These are phyloP conservation scores for Trichocomaceae sp. DNA, from an alignment of 2,329 filamentous ascomycete species.

Conservation along the genomic window DNA sequence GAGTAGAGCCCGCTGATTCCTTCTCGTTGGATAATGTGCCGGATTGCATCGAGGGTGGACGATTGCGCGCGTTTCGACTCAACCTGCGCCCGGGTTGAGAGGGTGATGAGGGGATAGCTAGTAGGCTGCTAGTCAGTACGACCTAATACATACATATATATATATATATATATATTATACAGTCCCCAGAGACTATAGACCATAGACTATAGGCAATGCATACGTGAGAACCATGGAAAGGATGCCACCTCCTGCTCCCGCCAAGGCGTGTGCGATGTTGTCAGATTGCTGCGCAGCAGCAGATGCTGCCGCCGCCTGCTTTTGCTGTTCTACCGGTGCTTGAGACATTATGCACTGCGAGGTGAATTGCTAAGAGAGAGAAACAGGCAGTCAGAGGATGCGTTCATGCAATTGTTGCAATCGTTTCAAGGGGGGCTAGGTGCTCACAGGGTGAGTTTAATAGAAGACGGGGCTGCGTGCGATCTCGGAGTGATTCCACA, in stretches of 20 bases:
- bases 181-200: no score
- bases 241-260: constrained; percentile 86
- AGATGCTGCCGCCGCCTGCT: constrained; percentile 45
- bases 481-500: not conserved
- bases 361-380: not conserved
- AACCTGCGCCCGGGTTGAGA: constrained; percentile 95
- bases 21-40: constrained; percentile 83
- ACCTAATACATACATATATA: not conserved
- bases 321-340: constrained; percentile 30
- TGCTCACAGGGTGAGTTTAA: not conserved
- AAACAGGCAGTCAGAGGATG: not conserved
- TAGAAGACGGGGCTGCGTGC: not conserved
- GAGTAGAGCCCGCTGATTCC: constrained; percentile 84
- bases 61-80: constrained; percentile 90
- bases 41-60: constrained; percentile 73
- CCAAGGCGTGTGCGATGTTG: constrained; percentile 92
- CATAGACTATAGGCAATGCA: constrained; percentile 18
- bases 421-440: no score
- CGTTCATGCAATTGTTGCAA: no score
- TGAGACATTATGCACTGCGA: constrained; percentile 32
- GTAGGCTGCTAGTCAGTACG: not conserved
- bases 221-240: constrained; percentile 94
- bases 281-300: constrained; percentile 76
- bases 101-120: constrained; percentile 92
- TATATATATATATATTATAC: no score